Evolutionary conservation across 2,329 filamentous ascomycete species (phyloP).

Genomic region (Dothiorella sarmentorum): DNA sequence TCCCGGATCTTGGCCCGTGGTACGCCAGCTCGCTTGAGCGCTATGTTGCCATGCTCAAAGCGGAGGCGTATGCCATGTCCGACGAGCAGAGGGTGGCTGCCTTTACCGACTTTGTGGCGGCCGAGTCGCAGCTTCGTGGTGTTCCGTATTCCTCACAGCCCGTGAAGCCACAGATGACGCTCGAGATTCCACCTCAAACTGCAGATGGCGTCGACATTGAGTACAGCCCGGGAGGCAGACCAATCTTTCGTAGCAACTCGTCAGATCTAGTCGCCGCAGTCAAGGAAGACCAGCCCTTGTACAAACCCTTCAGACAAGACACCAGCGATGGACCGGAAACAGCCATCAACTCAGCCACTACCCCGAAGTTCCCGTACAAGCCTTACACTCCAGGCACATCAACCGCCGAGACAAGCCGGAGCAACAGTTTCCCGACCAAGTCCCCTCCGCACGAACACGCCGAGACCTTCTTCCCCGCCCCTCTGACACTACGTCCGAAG

Average conservation of each 20-base stretch:
- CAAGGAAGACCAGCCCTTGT: neutral
- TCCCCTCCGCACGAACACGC: constrained; percentile 25
- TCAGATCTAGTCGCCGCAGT: constrained; percentile 21
- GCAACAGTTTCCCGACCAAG: constrained; percentile 19
- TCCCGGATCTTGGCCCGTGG: constrained; percentile 57
- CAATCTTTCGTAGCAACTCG: constrained; percentile 36
- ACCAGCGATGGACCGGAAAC: constrained; percentile 29
- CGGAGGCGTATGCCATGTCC: constrained; percentile 46
- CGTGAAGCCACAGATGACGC: constrained; percentile 23
- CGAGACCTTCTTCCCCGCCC: constrained; percentile 35
- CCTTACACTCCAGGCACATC: constrained; percentile 31
- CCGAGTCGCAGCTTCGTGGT: constrained; percentile 36
- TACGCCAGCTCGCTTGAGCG: constrained; percentile 54
- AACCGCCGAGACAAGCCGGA: neutral
- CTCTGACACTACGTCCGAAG: constrained; percentile 18
- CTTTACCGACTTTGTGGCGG: constrained; percentile 48
- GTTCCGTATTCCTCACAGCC: constrained; percentile 26
- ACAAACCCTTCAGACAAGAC: constrained; percentile 2
- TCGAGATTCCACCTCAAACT: constrained; percentile 20
- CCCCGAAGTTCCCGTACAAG: constrained; percentile 27
- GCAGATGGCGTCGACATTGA: constrained; percentile 26
- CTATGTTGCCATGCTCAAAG: constrained; percentile 53
- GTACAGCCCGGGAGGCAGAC: constrained; percentile 55
- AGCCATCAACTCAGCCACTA: constrained; percentile 20
- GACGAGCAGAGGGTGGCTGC: constrained; percentile 53